phyloP scores from a whole-genome alignment of 2,329 filamentous ascomycete genomes.

The Corinectria fuckeliana region DNA sequence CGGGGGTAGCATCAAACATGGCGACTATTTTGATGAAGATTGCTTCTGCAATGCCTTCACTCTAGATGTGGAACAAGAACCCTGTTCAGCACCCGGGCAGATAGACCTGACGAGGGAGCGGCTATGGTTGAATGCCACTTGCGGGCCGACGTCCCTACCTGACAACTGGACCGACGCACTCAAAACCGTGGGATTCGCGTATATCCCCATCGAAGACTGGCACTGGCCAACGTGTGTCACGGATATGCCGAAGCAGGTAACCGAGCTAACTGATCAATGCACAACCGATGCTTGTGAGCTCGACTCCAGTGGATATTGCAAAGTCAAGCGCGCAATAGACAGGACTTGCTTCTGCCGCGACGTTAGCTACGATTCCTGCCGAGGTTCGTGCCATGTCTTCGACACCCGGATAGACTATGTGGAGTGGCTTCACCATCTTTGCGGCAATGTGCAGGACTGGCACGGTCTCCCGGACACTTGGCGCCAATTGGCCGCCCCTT shows the following conservation, averaged over 20 bases:
- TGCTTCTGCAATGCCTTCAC: constrained; percentile 23
- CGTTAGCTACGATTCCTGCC: background rate
- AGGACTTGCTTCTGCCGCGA: background rate
- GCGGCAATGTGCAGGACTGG: background rate
- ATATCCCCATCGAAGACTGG: constrained; percentile 2
- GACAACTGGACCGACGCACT: background rate
- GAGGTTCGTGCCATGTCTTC: background rate
- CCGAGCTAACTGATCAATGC: background rate
- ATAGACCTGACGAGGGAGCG: constrained; percentile 1
- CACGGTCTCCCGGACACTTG: constrained; percentile 4
- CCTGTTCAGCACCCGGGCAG: background rate
- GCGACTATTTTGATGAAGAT: constrained; percentile 20
- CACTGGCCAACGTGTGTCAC: background rate
- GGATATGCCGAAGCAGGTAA: background rate
- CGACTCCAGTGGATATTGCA: background rate
- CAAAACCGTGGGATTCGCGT: background rate
- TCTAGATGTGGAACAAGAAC: background rate
- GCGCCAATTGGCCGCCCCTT: background rate
- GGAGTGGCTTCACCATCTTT: background rate
- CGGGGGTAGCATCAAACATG: background rate
- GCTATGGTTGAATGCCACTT: constrained; percentile 22
- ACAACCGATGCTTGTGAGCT: constrained; percentile 1
- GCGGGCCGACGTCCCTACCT: constrained; percentile 1
- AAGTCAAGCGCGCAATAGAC: background rate
- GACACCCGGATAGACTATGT: background rate